phyloP scores from a whole-genome alignment of 1,284 basidiomycete species.

The Pseudozyma tsukubaensis region DNA sequence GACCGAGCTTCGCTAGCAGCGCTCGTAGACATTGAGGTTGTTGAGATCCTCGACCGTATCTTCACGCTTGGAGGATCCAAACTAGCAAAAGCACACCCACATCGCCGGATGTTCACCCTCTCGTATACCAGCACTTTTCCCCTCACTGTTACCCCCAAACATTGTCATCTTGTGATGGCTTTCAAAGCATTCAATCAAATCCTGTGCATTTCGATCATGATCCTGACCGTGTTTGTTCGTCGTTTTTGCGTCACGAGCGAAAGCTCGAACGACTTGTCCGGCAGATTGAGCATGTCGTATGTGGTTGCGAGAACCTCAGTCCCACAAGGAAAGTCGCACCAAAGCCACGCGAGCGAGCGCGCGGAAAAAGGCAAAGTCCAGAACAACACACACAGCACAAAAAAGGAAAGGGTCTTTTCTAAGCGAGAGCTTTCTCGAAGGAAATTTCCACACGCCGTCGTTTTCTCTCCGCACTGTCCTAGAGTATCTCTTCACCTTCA shows the following conservation, averaged over 20 bases:
- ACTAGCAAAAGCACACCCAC: conserved; percentile 31
- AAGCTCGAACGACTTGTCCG: too few relatives aligned
- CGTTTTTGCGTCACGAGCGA: too few relatives aligned
- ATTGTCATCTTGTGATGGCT: too few relatives aligned
- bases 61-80: too few relatives aligned
- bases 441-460: background rate
- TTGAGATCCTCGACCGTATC: too few relatives aligned
- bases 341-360: conserved; percentile 3
- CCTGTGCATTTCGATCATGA: too few relatives aligned
- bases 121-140: conserved; percentile 23
- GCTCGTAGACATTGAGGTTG: conserved; percentile 8
- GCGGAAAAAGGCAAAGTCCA: background rate
- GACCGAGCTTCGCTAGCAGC: conserved; percentile 41
- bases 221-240: too few relatives aligned
- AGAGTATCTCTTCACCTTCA: too few relatives aligned
- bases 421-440: conserved; percentile 27
- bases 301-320: background rate
- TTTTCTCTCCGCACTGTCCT: too few relatives aligned
- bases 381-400: conserved; percentile 2
- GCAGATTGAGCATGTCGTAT: conserved; percentile 6
- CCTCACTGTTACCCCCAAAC: conserved; percentile 22
- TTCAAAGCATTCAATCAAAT: too few relatives aligned
- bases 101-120: conserved; percentile 23
- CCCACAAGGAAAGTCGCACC: background rate
- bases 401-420: conserved; percentile 3